Conservation (phyloP, 805 yeast genomes). For the Nakazawaea laoshanensis region DNA sequence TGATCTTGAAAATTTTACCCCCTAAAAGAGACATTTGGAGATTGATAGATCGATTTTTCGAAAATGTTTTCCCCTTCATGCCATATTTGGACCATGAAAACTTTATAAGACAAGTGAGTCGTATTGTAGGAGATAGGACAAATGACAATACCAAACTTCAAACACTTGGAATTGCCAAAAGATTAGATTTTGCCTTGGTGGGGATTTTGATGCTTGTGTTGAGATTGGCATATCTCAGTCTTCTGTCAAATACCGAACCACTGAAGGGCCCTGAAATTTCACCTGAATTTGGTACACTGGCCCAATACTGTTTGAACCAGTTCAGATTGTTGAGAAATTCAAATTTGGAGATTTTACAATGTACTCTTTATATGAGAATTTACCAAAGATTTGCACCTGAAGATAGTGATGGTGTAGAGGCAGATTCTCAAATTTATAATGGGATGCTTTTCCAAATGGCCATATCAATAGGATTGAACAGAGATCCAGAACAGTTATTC, state of each 20-base stretch:
- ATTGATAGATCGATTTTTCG: slow-evolving; percentile 32
- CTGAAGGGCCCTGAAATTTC: slow-evolving; percentile 18
- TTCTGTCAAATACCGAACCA: slow-evolving; percentile 1
- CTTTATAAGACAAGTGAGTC: slow-evolving; percentile 22
- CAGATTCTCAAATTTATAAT: slow-evolving; percentile 35
- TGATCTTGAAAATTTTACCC: slow-evolving; percentile 29
- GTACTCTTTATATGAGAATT: slow-evolving; percentile 32
- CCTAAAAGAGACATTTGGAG: slow-evolving; percentile 28
- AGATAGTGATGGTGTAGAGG: slow-evolving; percentile 41
- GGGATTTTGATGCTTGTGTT: slow-evolving; percentile 7
- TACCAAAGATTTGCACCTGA: slow-evolving; percentile 37
- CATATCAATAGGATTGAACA: slow-evolving; percentile 44
- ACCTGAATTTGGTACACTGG: slow-evolving; percentile 30
- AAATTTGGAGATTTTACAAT: slow-evolving; percentile 35
- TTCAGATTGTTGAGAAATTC: slow-evolving; percentile 33
- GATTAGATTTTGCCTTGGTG: slow-evolving; percentile 12
- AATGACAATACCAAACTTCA: slow-evolving; percentile 9
- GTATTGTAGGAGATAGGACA: slow-evolving; percentile 25
- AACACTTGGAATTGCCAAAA: slow-evolving; percentile 13
- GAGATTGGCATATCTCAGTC: slow-evolving; percentile 7
- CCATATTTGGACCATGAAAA: slow-evolving; percentile 34
- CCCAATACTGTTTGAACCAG: slow-evolving; percentile 37
- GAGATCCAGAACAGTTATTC: slow-evolving; percentile 45
- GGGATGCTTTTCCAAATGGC: slow-evolving; percentile 52
- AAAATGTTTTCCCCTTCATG: slow-evolving; percentile 35